Percentiles rank a stretch among this genome's conserved stretches.
Evolutionary conservation across 192 early-diverging fungal species (phyloP).

Genomic region (Umbelopsis sp.): DNA sequence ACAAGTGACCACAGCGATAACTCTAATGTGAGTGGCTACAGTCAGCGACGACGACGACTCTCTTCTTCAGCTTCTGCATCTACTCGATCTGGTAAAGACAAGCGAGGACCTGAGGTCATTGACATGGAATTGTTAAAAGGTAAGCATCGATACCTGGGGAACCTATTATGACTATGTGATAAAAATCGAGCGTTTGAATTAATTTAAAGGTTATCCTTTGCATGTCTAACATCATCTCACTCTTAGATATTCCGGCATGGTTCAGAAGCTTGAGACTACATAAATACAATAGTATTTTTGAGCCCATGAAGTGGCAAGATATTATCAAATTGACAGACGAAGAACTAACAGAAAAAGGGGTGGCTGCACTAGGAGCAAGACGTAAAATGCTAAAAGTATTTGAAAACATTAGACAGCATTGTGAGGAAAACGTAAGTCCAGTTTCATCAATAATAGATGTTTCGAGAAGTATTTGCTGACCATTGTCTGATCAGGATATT

Average conservation of each 20-base stretch:
- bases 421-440: slow-evolving; percentile 33
- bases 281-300: slow-evolving; percentile 92
- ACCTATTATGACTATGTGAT: too few relatives aligned
- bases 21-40: slow-evolving; percentile 13
- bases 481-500: not conserved
- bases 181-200: too few relatives aligned
- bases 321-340: slow-evolving; percentile 86
- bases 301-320: slow-evolving; percentile 84
- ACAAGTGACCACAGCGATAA: slow-evolving; percentile 41
- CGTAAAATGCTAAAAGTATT: slow-evolving; percentile 97
- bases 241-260: slow-evolving; percentile 90
- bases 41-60: slow-evolving; percentile 16
- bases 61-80: slow-evolving; percentile 35
- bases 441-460: not conserved
- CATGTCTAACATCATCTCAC: not conserved
- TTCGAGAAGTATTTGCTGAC: not conserved
- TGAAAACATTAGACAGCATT: slow-evolving; percentile 63
- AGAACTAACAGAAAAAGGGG: slow-evolving; percentile 79
- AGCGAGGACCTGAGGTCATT: slow-evolving; percentile 72
- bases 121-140: slow-evolving; percentile 73
- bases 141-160: too few relatives aligned
- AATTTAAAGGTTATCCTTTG: not conserved
- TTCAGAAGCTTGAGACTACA: slow-evolving; percentile 88
- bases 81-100: slow-evolving; percentile 59
- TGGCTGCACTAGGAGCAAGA: slow-evolving; percentile 90